Conservation (phyloP, 768 basidiomycete genomes). For the Rhodotorula paludigena region DNA sequence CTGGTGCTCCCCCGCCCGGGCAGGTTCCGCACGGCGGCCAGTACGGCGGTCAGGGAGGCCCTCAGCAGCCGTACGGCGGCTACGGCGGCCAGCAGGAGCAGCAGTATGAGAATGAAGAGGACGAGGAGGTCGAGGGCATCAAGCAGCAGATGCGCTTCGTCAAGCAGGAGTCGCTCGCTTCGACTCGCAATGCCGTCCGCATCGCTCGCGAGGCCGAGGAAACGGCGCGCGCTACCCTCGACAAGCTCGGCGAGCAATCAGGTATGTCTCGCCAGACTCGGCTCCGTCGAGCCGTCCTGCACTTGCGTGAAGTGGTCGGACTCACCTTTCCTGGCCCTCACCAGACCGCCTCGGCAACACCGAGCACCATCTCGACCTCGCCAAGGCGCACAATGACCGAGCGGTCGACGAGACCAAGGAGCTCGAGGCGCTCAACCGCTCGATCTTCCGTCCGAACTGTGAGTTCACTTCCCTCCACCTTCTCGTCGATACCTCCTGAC, state of each 20-base stretch:
- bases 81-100: slow-evolving; percentile 32
- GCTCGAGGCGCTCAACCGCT: slow-evolving; percentile 86
- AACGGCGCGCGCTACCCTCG: slow-evolving; percentile 77
- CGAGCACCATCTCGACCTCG: slow-evolving; percentile 85
- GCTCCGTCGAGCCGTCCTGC: background rate
- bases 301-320: no score
- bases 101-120: slow-evolving; percentile 36
- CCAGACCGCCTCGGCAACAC: slow-evolving; percentile 70
- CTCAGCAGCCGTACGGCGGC: slow-evolving; percentile 45
- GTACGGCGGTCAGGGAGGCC: slow-evolving; percentile 39
- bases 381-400: slow-evolving; percentile 76
- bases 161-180: slow-evolving; percentile 87
- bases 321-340: background rate
- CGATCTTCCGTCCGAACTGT: slow-evolving; percentile 72
- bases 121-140: slow-evolving; percentile 64
- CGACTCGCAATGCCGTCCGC: slow-evolving; percentile 84
- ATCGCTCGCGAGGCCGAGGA: slow-evolving; percentile 96
- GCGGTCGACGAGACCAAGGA: slow-evolving; percentile 93
- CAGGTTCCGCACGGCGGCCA: slow-evolving; percentile 30
- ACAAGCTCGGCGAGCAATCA: slow-evolving; percentile 82
- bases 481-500: no score
- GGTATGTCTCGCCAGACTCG: slow-evolving; percentile 53
- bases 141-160: slow-evolving; percentile 80
- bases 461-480: slow-evolving; percentile 50
- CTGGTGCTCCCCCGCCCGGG: slow-evolving; percentile 41